Evolutionary conservation across 345 rosid species (phyloP), one percentile per base, ranked within the genome.

Genomic region (Eucalyptus marginata): DNA sequence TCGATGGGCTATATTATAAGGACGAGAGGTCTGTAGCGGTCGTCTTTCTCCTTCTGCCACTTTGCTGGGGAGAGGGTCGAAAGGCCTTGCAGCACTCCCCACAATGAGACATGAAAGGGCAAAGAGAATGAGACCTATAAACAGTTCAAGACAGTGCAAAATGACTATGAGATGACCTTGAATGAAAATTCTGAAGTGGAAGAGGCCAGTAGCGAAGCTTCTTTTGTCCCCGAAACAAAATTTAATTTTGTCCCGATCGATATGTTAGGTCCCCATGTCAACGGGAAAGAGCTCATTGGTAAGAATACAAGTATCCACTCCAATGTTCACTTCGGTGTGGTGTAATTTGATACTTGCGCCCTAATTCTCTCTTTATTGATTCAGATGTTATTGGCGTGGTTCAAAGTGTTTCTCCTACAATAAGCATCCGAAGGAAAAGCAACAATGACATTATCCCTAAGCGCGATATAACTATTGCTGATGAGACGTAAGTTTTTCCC

Each of bases 81-180:
- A 44, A 80, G 99, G 97, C 92, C 99, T 95, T 71, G 97, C 95
- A 87, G 89, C 83, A 90, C 94, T 90, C 16, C 92, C 93, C 93
- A 86, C 92, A 62, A 93, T 18, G 20, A 96, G 93, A 22, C 93
- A 92, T 56, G 96, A 83, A 88, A 93, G 87, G 52, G 93, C 46
- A 89, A 96, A 88, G 36, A 94, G 90, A 88, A 91, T 20, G 93
- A 91, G 86, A 91, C 93, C 98, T 95, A 97, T 90, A 97, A 96
- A 93, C 97, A 96, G 93, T 97, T 93, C 80, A 96, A 95, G 93
- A 96, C 97, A 0, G 97, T 97, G 88, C 93, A 95, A 62, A 97
- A 97, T 92, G 99, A 97, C 89, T 97, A 96, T 92, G 99, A 97
- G 92, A 95, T 96, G 99, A 97, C 94, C 14, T 90, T 97, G 90